phyloP scores from a whole-genome alignment of 345 rosid genomes.

The Corchorus capsularis region DNA sequence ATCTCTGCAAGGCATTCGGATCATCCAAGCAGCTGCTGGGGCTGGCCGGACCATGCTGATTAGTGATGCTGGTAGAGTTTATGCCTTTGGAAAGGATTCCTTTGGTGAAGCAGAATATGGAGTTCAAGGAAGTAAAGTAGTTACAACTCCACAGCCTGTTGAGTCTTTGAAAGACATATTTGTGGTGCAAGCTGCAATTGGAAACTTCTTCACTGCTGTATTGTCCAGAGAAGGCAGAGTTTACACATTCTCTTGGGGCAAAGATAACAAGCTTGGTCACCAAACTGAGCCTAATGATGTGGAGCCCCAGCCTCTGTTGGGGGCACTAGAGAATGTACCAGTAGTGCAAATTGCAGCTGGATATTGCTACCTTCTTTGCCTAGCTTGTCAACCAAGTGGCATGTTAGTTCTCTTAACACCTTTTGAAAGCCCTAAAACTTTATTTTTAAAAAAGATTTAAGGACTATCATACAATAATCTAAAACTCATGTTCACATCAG shows the following conservation, averaged over 20 bases:
- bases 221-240: constrained; percentile 94
- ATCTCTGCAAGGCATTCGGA: constrained; percentile 87
- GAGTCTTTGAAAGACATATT: constrained; percentile 80
- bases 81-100: constrained; percentile 80
- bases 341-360: constrained; percentile 96
- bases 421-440: not conserved
- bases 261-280: constrained; percentile 77
- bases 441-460: constrained; percentile 4
- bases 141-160: constrained; percentile 72
- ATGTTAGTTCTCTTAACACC: constrained; percentile 61
- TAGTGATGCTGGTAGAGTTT: constrained; percentile 88
- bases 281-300: constrained; percentile 69
- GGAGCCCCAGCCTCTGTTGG: constrained; percentile 81
- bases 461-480: too few species aligned
- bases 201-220: constrained; percentile 89
- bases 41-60: constrained; percentile 91
- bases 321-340: constrained; percentile 81
- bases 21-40: constrained; percentile 89
- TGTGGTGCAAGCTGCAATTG: constrained; percentile 91
- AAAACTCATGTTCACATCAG: not conserved
- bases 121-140: constrained; percentile 58
- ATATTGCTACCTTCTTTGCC: constrained; percentile 91
- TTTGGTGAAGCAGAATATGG: constrained; percentile 70
- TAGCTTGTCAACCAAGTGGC: constrained; percentile 88
- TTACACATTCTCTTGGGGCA: constrained; percentile 94